Evolutionary conservation across 1,139 yeast genomes (phyloP), one percentile per base, ranked within the genome.

Genomic region (Diutina mesorugosa): DNA sequence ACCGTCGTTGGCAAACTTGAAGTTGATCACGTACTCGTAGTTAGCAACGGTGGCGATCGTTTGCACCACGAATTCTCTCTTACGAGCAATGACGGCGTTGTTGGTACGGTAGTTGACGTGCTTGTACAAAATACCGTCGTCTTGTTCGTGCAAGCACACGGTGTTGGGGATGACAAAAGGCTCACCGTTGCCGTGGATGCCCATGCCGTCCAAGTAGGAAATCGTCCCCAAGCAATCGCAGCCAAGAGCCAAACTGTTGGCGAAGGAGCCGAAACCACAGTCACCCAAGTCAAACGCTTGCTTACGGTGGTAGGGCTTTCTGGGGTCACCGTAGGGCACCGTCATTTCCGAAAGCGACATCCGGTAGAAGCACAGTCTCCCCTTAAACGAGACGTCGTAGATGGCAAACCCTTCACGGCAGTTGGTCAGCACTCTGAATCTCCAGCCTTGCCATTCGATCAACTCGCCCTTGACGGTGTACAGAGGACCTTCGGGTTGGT

Each of bases 201-300:
- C 78, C 62, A 77, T 69, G 59, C 86, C 85, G 66, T 87, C 91
- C 66, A 88, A 71, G 74, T 89, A 89, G 69, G 87, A 84, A 70
- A 89, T 87, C 62, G 85, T 85, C 63, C 96, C 96, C 59, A 89
- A 79, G 77, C 96, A 89, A 74, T 89, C 96, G 72, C 96, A 89
- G 56, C 96, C 96, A 61, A 89, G 78, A 57, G 73, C 76, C 67
- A 89, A 80, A 60, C 80, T 80, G 73, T 89, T 87, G 65, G 90
- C 95, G 63, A 80, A 81, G 61, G 77, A 80, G 68, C 96, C 96
- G 63, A 89, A 90, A 30, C 96, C 96, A 74, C 90, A 84, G 70
- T 89, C 96, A 69, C 96, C 96, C 66, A 89, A 79, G 71, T 89
- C 96, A 65, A 89, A 89, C 38, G 96, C 96, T 77, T 87, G 95